Percentiles rank a stretch among this genome's conserved stretches.
These are phyloP conservation scores for Skeletonema costatum DNA, from an alignment of 108 stramenopile genomes.

Conservation along the genomic window DNA sequence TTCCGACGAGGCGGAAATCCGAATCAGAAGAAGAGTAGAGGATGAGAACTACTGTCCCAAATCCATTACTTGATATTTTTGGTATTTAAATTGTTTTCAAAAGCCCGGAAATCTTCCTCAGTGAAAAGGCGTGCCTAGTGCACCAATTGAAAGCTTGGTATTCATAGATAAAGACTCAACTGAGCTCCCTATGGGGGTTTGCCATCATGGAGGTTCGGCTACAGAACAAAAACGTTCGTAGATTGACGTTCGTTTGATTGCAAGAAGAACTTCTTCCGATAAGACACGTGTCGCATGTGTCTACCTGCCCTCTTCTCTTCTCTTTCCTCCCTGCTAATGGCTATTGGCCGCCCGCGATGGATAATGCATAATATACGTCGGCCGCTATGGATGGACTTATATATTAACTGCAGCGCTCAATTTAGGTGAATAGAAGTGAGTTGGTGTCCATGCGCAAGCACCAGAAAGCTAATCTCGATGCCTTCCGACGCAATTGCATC, in stretches of 20 bases:
- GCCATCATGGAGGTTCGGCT: not conserved
- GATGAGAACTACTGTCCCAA: not conserved
- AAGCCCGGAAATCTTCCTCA: not conserved
- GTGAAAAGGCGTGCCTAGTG: not conserved
- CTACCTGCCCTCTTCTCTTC: too few species aligned
- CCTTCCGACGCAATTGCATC: conserved; percentile 31
- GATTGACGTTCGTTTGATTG: too few species aligned
- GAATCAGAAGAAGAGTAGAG: conserved; percentile 2
- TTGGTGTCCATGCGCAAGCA: conserved; percentile 4
- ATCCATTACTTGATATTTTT: not conserved
- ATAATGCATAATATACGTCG: too few species aligned
- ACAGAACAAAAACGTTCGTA: not conserved
- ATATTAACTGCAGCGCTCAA: too few species aligned
- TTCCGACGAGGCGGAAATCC: conserved; percentile 1
- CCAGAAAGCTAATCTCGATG: conserved; percentile 11
- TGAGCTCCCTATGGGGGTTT: not conserved
- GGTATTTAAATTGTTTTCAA: not conserved
- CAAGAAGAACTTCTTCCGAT: too few species aligned
- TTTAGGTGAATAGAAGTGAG: too few species aligned
- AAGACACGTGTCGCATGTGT: too few species aligned
- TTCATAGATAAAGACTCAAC: not conserved
- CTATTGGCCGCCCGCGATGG: too few species aligned
- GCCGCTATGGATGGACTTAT: too few species aligned
- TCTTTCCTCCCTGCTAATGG: too few species aligned
- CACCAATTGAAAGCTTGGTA: not conserved